Base-by-base conservation (phyloP, 1,284 basidiomycete genomes). In the Ganoderma meredithae region DNA sequence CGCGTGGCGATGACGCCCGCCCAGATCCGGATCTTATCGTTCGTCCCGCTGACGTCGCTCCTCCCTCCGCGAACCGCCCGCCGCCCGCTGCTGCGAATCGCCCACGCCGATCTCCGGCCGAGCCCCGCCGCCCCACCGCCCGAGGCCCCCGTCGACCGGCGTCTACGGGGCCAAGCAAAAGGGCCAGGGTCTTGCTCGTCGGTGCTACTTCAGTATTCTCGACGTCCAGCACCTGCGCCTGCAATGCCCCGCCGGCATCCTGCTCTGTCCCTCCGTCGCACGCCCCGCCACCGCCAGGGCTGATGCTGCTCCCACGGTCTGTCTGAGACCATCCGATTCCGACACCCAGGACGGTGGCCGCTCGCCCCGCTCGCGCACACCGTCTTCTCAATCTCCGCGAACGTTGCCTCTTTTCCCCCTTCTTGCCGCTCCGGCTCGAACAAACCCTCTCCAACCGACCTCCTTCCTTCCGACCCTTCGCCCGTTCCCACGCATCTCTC, bases 11-110 rank as follows among this genome's bases (percentile, higher is more conserved):
- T 25, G 58, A 41, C 36, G 39, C 39, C 39, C 61, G 22, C 27
- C 53, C 58, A 62, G 69, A 71, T 71, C 64, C 64, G 27, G 65
- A 72, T 69, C 71, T 70, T 72, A 70, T 70, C 71, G 55, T 63
- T 56, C 52, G 44, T 39, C 52, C 36, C 22, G 19, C 66, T 64
- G 58, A 60, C 58, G 58, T 60, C 58, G 58, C 19, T 8, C 17
- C 63, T 40, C 53, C 39, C 62, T 55, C 63, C 63, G 63, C 63
- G 63, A 63, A 44, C 58, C 36, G 22, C 47, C 36, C 36, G 22
- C 47, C 36, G 56, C 56, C 56, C 31, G 40, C 6, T 10, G 19
- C 44, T 47, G 44, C 44, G 44, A 47, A 47, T 47, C 49, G 27
- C 49, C 49, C 49, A 27, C 53, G 33, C 33, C 53, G 53, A 56